Evolutionary conservation across 352 stramenopile genomes (phyloP), one percentile per base, ranked within the genome.

Genomic region (Pythium pyrilobum): DNA sequence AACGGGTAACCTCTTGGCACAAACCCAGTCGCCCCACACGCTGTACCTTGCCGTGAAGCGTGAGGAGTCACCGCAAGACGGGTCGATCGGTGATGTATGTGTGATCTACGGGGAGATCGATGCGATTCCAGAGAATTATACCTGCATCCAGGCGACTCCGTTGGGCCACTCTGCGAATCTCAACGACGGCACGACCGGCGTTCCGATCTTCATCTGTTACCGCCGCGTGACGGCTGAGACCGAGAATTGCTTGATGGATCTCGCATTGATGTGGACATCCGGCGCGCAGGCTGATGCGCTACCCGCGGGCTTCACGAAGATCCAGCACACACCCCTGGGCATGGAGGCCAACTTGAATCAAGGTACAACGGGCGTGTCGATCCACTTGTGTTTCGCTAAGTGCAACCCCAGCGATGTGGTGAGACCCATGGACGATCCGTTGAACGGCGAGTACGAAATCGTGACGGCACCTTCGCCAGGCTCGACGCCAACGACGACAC

Each of bases 261-360:
- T 93, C 16, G 55, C 72, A 12, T 66, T 90, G 13, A 84, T 92
- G 72, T 91, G 81, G 78, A 87, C 83, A 15, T 89, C 81, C 4
- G 79, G 80, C 0, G 55, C 65, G 0, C 68, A 86, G 52, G 66
- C 67, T 1, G 81, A 94, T 37, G 58, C 74, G 8, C 48, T 92
- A 16, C 81, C 85, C 1, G 49, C 44, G 1, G 80, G 81, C 10
- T 95, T 89, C 52, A 88, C 72, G 10, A 95, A 95, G 50, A 80
- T 95, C 31, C 74, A 86, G 48, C 81, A 95, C 38, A 95, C 85
- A 2, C 85, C 85, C 36, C 64, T 95, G 0, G 85, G 85, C 8
- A 93, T 95, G 82, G 81, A 92, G 27, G 85, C 85, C 7, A 94
- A 93, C 55, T 32, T 95, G 50, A 91, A 92, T 38, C 78, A 92